Evolutionary conservation across 257 asterid genomes (phyloP), one percentile per base, ranked within the genome.

Genomic region (Capsicum rhomboideum): DNA sequence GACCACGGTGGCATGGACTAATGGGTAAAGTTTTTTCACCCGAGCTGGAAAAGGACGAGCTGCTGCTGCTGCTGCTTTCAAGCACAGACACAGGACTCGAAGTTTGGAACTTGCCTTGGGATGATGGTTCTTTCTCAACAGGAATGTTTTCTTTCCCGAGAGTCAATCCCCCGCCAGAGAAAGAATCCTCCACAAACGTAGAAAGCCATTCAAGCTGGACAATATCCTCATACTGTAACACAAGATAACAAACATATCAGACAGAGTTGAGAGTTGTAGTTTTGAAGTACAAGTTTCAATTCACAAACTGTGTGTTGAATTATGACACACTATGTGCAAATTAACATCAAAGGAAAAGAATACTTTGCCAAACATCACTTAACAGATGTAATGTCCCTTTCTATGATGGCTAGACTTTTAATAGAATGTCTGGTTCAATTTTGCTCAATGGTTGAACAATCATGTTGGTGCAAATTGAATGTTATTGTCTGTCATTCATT

Each of bases 11-110:
- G 52, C 75, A 84, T 6, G 92, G 89, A 86, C 90, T 82, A 18
- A 91, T 91, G 9, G 93, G 95, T 79, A 89, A 20, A 34, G 89
- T 85, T 86, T 90, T 94, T 0, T 84, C 92, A 0, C 83, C 86
- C 4, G 92, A 91, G 85, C 84, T 83, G 12, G 90, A 90, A 18
- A 50, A 46, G 12, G 88, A 87, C 50, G 87, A 83, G 54, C 91
- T 89, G 88, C 90, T 88, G 83, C 87, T 92, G 85, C 93, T 95
- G 91, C 95, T 93, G 87, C 97, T 96, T 85, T 96, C 97, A 0
- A 95, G 85, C 78, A 93, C 97, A 0, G 98, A 95, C 59, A 94
- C 89, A 1, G 98, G 99, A 59, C 99, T 96, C 7, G 91, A 89
- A 52, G 91, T 87, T 63, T 88, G 95, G 91, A 90, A 92, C 55